A percentile compares a stretch with the other conserved stretches of the same genome.
Conservation (phyloP, 805 yeast genomes). For the Kodamaea kaohsiungensis region DNA sequence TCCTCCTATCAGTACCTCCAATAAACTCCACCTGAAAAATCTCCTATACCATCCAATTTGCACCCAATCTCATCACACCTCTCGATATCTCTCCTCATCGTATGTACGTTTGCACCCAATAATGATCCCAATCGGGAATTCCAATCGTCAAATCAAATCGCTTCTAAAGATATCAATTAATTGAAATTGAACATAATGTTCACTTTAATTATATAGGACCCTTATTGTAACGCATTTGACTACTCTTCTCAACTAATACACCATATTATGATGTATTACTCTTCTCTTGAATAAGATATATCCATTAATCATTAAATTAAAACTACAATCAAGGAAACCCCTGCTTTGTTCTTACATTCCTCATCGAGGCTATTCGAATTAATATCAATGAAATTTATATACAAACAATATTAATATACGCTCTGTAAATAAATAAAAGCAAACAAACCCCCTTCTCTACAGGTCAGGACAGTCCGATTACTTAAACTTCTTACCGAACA, state of each 20-base stretch:
- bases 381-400: conserved; percentile 8
- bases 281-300: no score
- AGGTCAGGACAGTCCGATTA: conserved; percentile 26
- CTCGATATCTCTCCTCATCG: neutral
- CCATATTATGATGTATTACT: no score
- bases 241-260: no score
- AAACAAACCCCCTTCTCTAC: conserved; percentile 4
- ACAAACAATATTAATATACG: conserved; percentile 8
- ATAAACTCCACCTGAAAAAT: neutral
- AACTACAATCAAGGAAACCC: no score
- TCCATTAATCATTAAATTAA: no score
- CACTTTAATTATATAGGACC: no score
- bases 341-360: no score
- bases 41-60: neutral
- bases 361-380: neutral
- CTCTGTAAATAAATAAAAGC: conserved; percentile 5
- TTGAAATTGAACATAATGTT: no score
- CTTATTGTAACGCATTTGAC: no score
- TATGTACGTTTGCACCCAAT: neutral
- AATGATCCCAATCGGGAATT: neutral
- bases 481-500: conserved; percentile 95
- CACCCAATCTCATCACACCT: neutral
- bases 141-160: neutral
- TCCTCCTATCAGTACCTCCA: neutral
- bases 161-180: neutral